A percentile compares a stretch with the other conserved stretches of the same genome.
These are phyloP conservation scores for Sicyos baderoa DNA, from an alignment of 306 rosid species.

Conservation along the genomic window DNA sequence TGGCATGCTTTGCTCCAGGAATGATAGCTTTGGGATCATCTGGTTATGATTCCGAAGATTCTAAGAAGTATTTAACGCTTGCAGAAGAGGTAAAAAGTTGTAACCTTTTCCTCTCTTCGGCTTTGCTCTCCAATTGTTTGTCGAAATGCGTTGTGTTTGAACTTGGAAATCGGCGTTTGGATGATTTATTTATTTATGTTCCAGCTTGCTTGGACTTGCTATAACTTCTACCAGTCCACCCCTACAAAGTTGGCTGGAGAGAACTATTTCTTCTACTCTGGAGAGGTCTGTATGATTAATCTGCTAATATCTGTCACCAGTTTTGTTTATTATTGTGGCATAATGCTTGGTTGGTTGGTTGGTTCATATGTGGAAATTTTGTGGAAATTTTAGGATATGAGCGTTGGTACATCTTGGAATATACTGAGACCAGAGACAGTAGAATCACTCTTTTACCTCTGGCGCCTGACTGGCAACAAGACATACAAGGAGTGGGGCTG, in stretches of 20 bases:
- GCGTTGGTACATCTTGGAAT: slow-evolving; percentile 97
- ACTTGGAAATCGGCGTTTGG: background rate
- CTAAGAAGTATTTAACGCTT: slow-evolving; percentile 58
- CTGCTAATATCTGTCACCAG: background rate
- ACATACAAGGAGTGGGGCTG: slow-evolving; percentile 99
- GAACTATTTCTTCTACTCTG: slow-evolving; percentile 69
- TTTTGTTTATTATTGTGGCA: slow-evolving; percentile 8
- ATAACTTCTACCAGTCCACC: slow-evolving; percentile 91
- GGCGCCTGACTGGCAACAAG: slow-evolving; percentile 92
- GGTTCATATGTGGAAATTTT: slow-evolving; percentile 20
- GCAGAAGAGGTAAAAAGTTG: slow-evolving; percentile 77
- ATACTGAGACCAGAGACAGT: slow-evolving; percentile 94
- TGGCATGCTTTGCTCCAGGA: slow-evolving; percentile 99
- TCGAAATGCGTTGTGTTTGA: background rate
- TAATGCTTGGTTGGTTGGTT: background rate
- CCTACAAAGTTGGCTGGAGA: slow-evolving; percentile 98
- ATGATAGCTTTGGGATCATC: slow-evolving; percentile 92
- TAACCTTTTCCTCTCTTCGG: background rate
- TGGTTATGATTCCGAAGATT: slow-evolving; percentile 73
- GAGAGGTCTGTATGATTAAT: slow-evolving; percentile 55
- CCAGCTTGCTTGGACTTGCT: slow-evolving; percentile 99
- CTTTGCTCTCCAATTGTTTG: background rate
- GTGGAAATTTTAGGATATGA: slow-evolving; percentile 59
- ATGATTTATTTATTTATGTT: slow-evolving; percentile 15
- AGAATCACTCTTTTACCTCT: slow-evolving; percentile 91